phyloP scores from a whole-genome alignment of 1,139 yeast species.

The Taphrina sp. region DNA sequence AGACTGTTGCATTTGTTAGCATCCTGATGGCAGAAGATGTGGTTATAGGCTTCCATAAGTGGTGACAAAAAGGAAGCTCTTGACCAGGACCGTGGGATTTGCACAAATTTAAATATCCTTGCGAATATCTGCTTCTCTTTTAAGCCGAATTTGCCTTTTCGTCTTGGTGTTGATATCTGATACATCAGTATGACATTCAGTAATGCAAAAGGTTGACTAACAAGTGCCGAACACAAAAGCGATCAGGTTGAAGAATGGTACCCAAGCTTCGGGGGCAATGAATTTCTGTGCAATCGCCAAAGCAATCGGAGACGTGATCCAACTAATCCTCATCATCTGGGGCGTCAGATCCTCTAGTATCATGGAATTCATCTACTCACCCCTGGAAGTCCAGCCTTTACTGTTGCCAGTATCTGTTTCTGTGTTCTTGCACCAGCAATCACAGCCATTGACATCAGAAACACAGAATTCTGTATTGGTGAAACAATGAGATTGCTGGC shows the following conservation, averaged over 20 bases:
- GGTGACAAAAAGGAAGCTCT: too few relatives aligned
- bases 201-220: too few relatives aligned
- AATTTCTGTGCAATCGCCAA: conserved; percentile 72
- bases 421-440: conserved; percentile 46
- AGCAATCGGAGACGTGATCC: conserved; percentile 63
- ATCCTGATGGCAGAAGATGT: too few relatives aligned
- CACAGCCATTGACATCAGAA: conserved; percentile 52
- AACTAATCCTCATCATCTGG: conserved; percentile 54
- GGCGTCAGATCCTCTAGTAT: not conserved
- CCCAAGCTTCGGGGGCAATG: conserved; percentile 75
- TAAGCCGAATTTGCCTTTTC: conserved; percentile 27
- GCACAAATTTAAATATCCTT: conserved; percentile 1
- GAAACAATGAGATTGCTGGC: conserved; percentile 63
- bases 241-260: conserved; percentile 72
- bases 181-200: too few relatives aligned
- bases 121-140: conserved; percentile 23
- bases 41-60: too few relatives aligned
- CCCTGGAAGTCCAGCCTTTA: conserved; percentile 54
- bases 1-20: too few relatives aligned
- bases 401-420: conserved; percentile 46
- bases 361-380: conserved; percentile 42
- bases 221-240: conserved; percentile 74
- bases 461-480: conserved; percentile 60
- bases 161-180: conserved; percentile 31
- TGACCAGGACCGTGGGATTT: too few relatives aligned